Conservation (phyloP, 495 filamentous ascomycete species). For the Cercophora sp. region DNA sequence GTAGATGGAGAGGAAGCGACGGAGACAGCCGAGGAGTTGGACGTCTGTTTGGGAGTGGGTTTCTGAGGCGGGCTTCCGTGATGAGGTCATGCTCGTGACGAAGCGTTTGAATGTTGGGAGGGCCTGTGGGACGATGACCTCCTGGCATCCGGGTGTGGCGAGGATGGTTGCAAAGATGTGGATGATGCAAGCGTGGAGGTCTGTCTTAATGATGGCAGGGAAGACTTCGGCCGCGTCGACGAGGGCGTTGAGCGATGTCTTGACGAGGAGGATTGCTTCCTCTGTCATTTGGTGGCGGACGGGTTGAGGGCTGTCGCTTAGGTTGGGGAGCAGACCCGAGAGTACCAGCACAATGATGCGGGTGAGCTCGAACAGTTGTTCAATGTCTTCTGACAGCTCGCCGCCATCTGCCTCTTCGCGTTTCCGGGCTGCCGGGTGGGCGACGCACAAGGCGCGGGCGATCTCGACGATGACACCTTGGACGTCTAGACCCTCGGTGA, state of each 20-base stretch:
- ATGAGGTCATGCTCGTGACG: conserved; percentile 62
- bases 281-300: conserved; percentile 71
- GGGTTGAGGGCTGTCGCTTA: conserved; percentile 69
- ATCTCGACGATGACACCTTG: conserved; percentile 92
- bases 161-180: conserved; percentile 96
- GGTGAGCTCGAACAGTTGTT: conserved; percentile 95
- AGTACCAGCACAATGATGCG: conserved; percentile 92
- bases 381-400: conserved; percentile 90
- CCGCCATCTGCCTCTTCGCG: conserved; percentile 60
- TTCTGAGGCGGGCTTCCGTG: conserved; percentile 31
- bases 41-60: conserved; percentile 39
- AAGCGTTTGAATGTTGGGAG: conserved; percentile 92
- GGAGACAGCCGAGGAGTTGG: conserved; percentile 66
- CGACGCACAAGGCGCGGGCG: conserved; percentile 79
- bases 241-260: conserved; percentile 74
- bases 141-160: conserved; percentile 79
- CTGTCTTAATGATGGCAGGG: conserved; percentile 90
- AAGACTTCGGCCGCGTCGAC: conserved; percentile 94
- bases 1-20: conserved; percentile 75
- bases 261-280: conserved; percentile 78
- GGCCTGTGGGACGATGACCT: conserved; percentile 81
- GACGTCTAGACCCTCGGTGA: conserved; percentile 86
- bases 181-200: conserved; percentile 92
- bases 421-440: conserved; percentile 81
- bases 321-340: conserved; percentile 77